phyloP scores from a whole-genome alignment of 192 early-diverging fungal genomes.

The Linnemannia hyalina region DNA sequence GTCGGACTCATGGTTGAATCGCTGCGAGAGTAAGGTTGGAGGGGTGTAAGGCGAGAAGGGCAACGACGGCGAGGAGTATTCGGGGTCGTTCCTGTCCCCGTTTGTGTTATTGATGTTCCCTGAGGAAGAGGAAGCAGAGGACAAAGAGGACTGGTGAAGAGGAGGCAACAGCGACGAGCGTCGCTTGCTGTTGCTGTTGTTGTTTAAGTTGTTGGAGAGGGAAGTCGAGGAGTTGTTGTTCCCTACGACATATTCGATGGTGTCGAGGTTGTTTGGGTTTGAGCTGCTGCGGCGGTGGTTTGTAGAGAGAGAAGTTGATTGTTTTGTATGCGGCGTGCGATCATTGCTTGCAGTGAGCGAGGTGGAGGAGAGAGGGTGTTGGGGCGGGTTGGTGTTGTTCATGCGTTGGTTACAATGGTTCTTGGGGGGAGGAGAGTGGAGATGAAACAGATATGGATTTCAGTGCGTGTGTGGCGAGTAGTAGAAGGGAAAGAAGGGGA shows the following conservation, averaged over 20 bases:
- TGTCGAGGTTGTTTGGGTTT: constrained; percentile 2
- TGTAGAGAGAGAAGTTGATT: neutral
- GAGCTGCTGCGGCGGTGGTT: constrained; percentile 5
- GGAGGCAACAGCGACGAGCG: neutral
- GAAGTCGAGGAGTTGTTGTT: neutral
- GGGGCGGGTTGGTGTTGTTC: constrained; percentile 32
- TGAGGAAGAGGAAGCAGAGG: neutral
- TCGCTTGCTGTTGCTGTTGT: neutral
- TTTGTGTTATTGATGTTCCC: neutral
- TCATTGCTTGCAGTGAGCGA: constrained; percentile 22
- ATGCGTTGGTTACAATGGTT: constrained; percentile 22
- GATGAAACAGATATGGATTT: neutral
- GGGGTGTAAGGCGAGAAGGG: constrained; percentile 13
- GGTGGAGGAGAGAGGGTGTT: neutral
- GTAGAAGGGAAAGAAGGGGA: too few relatives aligned
- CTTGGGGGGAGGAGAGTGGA: neutral
- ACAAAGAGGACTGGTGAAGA: neutral
- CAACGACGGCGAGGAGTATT: constrained; percentile 11
- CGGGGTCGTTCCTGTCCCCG: neutral
- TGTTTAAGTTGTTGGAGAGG: neutral
- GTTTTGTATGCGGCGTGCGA: constrained; percentile 9
- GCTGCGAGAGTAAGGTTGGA: constrained; percentile 24
- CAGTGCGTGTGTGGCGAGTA: too few relatives aligned
- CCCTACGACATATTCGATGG: constrained; percentile 2
- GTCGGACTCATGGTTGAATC: constrained; percentile 45